Percentiles rank a stretch among this genome's conserved stretches.
phyloP scores from a whole-genome alignment of 2,329 filamentous ascomycete genomes.

The Aureobasidium sp. region DNA sequence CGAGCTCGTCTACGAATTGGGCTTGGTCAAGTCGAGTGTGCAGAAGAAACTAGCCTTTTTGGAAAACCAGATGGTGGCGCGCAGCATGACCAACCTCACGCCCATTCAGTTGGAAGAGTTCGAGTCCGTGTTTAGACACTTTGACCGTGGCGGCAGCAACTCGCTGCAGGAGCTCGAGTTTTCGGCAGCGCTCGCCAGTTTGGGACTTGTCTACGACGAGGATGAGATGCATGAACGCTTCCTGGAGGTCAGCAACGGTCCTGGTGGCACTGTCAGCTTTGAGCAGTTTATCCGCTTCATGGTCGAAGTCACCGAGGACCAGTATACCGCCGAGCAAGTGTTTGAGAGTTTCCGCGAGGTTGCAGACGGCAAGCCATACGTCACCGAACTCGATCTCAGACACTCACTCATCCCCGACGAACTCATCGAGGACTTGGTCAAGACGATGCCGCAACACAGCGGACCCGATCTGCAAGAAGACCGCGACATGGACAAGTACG shows the following conservation, averaged over 20 bases:
- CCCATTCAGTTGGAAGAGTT: conserved; percentile 98
- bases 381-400: conserved; percentile 92
- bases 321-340: conserved; percentile 96
- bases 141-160: conserved; percentile 88
- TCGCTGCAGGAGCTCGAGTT: conserved; percentile 89
- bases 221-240: conserved; percentile 98
- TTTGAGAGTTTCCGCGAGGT: conserved; percentile 97
- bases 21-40: conserved; percentile 82
- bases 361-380: conserved; percentile 96
- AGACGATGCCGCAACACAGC: conserved; percentile 74
- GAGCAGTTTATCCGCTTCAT: conserved; percentile 99
- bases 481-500: conserved; percentile 75
- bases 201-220: conserved; percentile 93
- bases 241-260: conserved; percentile 69
- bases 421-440: conserved; percentile 83
- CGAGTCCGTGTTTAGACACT: conserved; percentile 95
- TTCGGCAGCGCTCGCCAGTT: conserved; percentile 84
- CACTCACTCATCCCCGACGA: conserved; percentile 95
- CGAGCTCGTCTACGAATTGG: conserved; percentile 86
- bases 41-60: conserved; percentile 94
- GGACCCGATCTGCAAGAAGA: conserved; percentile 84
- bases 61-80: conserved; percentile 96
- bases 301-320: conserved; percentile 97
- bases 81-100: conserved; percentile 97
- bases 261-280: conserved; percentile 70